A percentile compares a stretch with the other conserved stretches of the same genome.
Conservation (phyloP, 2,329 filamentous ascomycete species). For the Paecilomyces dactylethromorphus region DNA sequence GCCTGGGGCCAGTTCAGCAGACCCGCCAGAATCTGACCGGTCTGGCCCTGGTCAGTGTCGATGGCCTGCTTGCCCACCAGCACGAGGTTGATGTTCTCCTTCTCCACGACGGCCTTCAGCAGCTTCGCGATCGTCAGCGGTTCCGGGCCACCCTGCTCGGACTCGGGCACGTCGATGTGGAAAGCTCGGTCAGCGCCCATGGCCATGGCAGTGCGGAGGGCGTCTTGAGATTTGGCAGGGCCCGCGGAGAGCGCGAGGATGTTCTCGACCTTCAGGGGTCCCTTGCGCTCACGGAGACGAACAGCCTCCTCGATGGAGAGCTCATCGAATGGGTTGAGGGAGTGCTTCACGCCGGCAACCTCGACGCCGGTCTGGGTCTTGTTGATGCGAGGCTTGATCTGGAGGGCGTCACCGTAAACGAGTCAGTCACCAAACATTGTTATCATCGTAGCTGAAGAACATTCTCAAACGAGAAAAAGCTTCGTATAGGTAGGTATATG, state of each 20-base stretch:
- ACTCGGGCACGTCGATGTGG: constrained; percentile 74
- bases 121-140: constrained; percentile 90
- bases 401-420: neutral
- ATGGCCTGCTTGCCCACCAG: constrained; percentile 97
- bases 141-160: constrained; percentile 63
- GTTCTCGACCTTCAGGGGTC: constrained; percentile 71
- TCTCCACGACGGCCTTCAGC: constrained; percentile 69
- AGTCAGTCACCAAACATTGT: neutral
- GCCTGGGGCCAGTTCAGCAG: constrained; percentile 90
- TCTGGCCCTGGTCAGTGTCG: constrained; percentile 92
- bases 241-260: constrained; percentile 88
- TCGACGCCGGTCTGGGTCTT: constrained; percentile 78
- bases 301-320: constrained; percentile 95
- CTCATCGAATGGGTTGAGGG: constrained; percentile 98
- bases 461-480: neutral
- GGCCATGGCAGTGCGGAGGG: constrained; percentile 92
- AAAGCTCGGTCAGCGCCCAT: constrained; percentile 94
- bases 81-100: constrained; percentile 84
- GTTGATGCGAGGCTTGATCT: constrained; percentile 67
- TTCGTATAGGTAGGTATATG: neutral
- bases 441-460: neutral
- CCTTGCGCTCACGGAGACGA: constrained; percentile 84
- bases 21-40: constrained; percentile 95
- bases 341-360: constrained; percentile 89
- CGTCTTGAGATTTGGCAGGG: constrained; percentile 78